phyloP scores from a whole-genome alignment of 495 filamentous ascomycete species.

The Parathielavia hyrcaniae region DNA sequence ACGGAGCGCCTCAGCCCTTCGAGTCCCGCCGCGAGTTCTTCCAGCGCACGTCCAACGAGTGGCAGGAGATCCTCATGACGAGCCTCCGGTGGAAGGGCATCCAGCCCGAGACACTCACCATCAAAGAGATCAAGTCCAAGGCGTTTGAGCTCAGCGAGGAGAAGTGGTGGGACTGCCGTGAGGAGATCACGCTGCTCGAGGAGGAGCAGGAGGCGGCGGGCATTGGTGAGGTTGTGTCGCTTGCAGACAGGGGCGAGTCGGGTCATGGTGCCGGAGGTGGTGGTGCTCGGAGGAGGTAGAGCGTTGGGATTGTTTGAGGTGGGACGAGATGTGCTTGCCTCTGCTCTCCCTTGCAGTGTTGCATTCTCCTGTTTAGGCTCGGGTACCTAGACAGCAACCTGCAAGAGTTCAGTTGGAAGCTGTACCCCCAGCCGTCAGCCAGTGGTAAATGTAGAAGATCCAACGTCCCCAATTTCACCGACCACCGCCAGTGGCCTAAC shows the following conservation, averaged over 20 bases:
- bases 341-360: no score
- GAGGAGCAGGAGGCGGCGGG: conserved; percentile 95
- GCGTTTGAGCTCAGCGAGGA: conserved; percentile 87
- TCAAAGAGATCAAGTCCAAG: conserved; percentile 86
- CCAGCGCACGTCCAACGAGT: conserved; percentile 74
- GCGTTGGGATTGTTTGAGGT: not conserved
- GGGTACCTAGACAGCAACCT: no score
- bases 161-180: conserved; percentile 97
- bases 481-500: not conserved
- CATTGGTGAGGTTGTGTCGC: conserved; percentile 88
- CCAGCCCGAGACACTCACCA: conserved; percentile 53
- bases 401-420: not conserved
- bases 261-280: conserved; percentile 53
- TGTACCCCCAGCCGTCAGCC: not conserved
- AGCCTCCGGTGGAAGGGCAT: conserved; percentile 54
- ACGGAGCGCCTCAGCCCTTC: conserved; percentile 67
- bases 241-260: conserved; percentile 59
- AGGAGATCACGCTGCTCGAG: conserved; percentile 87
- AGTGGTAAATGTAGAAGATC: not conserved
- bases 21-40: conserved; percentile 91
- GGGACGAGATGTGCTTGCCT: not conserved
- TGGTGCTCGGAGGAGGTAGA: conserved; percentile 33
- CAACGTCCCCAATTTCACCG: not conserved
- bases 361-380: not conserved
- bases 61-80: conserved; percentile 79